Conservation (phyloP, 1,284 basidiomycete species). For the Ustilago curta region DNA sequence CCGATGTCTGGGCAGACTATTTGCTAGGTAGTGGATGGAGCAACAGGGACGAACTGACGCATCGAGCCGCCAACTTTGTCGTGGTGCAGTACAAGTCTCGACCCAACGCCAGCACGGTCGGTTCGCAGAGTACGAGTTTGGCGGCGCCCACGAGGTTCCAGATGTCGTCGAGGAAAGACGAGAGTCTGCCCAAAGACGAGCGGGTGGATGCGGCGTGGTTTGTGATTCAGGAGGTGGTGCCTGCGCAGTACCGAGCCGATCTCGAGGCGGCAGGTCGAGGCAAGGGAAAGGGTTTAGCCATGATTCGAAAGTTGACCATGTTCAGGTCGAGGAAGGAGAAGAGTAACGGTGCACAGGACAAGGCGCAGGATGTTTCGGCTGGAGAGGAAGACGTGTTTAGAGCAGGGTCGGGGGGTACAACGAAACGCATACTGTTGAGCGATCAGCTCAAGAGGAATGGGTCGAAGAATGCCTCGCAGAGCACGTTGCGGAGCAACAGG, state of each 20-base stretch:
- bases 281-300: conserved; percentile 50
- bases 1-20: conserved; percentile 67
- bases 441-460: conserved; percentile 35
- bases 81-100: conserved; percentile 64
- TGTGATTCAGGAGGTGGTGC: conserved; percentile 66
- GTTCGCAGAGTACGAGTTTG: conserved; percentile 34
- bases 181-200: conserved; percentile 37
- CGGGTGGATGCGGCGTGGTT: conserved; percentile 65
- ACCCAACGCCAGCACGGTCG: conserved; percentile 48
- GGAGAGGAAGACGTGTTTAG: conserved; percentile 48
- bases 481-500: conserved; percentile 19
- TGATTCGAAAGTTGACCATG: conserved; percentile 65
- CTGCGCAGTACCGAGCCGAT: conserved; percentile 59
- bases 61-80: conserved; percentile 66
- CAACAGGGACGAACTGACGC: conserved; percentile 67
- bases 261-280: conserved; percentile 50
- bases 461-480: conserved; percentile 19
- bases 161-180: conserved; percentile 25
- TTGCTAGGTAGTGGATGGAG: conserved; percentile 67
- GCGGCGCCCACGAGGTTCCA: conserved; percentile 34
- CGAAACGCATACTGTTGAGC: conserved; percentile 52
- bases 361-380: neutral
- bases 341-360: conserved; percentile 14
- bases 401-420: conserved; percentile 52
- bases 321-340: conserved; percentile 52